phyloP scores from a whole-genome alignment of 805 yeast species.

The Cyberlindnera mycetangii region DNA sequence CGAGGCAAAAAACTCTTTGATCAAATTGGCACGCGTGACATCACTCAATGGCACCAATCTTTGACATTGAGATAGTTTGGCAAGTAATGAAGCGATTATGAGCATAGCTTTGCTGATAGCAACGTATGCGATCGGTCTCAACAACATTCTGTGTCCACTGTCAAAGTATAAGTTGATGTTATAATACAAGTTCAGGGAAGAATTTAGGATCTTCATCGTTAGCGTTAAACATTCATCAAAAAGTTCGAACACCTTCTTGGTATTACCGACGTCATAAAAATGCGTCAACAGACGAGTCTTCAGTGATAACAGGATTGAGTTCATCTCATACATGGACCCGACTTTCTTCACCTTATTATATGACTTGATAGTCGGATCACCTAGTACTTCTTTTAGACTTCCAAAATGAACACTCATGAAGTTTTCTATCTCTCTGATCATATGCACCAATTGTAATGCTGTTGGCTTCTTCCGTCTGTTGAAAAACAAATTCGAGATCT shows the following conservation, averaged over 20 bases:
- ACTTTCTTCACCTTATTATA: constrained; percentile 25
- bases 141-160: constrained; percentile 35
- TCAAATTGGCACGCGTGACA: constrained; percentile 6
- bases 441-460: constrained; percentile 33
- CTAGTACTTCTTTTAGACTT: constrained; percentile 16
- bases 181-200: constrained; percentile 31
- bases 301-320: constrained; percentile 33
- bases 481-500: constrained; percentile 31
- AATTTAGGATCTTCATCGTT: constrained; percentile 33
- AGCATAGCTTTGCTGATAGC: constrained; percentile 17
- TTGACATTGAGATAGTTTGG: constrained; percentile 23
- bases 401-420: constrained; percentile 31
- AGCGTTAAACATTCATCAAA: constrained; percentile 31
- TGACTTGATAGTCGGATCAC: constrained; percentile 11
- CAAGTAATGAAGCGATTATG: constrained; percentile 7
- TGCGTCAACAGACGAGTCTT: constrained; percentile 37
- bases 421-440: constrained; percentile 34
- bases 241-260: constrained; percentile 34
- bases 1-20: constrained; percentile 14
- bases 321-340: constrained; percentile 26
- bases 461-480: constrained; percentile 34
- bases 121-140: constrained; percentile 36
- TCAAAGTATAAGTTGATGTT: constrained; percentile 35
- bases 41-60: constrained; percentile 10
- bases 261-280: constrained; percentile 34